A percentile compares a stretch with the other conserved stretches of the same genome.
Evolutionary conservation across 192 early-diverging fungal species (phyloP).

Genomic region (Funneliformis mosseae): DNA sequence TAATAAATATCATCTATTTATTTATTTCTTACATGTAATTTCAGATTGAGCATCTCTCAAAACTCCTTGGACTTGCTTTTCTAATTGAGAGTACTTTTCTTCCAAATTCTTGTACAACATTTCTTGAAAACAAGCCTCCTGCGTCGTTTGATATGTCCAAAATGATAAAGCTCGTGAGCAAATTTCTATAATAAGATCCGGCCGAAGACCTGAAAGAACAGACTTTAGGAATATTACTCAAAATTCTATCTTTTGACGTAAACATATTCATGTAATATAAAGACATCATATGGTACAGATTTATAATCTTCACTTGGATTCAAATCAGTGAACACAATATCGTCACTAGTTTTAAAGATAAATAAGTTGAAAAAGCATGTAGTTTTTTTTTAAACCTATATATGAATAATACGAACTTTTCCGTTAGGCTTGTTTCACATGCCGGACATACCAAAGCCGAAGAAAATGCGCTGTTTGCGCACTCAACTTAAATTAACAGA

Average conservation of each 20-base stretch:
- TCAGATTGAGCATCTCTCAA: constrained; percentile 40
- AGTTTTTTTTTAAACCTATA: no score
- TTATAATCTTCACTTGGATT: constrained; percentile 67
- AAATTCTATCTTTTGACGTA: not conserved
- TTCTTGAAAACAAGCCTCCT: constrained; percentile 51
- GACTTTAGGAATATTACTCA: constrained; percentile 41
- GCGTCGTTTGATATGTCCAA: constrained; percentile 67
- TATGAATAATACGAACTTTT: constrained; percentile 46
- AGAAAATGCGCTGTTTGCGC: constrained; percentile 55
- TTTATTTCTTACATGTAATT: constrained; percentile 31
- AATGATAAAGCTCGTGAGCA: constrained; percentile 65
- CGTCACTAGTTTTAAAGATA: constrained; percentile 47
- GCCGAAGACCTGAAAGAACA: constrained; percentile 67
- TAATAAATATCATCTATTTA: no score
- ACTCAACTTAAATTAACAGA: constrained; percentile 37
- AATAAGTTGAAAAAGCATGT: not conserved
- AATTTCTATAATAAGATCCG: constrained; percentile 64
- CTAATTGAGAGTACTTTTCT: constrained; percentile 38
- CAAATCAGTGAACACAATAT: constrained; percentile 59
- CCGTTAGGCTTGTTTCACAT: constrained; percentile 55
- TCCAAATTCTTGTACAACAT: constrained; percentile 44
- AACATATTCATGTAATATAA: not conserved
- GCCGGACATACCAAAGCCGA: constrained; percentile 62
- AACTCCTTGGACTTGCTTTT: constrained; percentile 42
- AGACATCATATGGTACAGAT: constrained; percentile 43